phyloP scores from a whole-genome alignment of 768 basidiomycete species.

The Gymnopilus dilepis region DNA sequence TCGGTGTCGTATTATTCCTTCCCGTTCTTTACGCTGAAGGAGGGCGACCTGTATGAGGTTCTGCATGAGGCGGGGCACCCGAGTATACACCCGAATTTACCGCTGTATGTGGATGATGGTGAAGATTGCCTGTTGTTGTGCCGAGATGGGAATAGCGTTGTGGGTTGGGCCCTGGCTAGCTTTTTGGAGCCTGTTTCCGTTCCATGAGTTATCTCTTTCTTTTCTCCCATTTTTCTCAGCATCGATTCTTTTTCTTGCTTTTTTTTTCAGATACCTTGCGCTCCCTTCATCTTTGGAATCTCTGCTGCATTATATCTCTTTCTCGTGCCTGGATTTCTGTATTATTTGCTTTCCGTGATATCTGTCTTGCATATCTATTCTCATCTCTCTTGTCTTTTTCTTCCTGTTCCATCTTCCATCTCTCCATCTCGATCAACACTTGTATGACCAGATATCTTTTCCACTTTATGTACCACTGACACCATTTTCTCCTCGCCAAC shows the following conservation, averaged over 20 bases:
- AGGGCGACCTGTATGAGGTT: conserved; percentile 68
- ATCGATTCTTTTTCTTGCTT: conserved; percentile 8
- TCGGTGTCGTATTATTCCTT: conserved; percentile 72
- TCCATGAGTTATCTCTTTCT: no score
- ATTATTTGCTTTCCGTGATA: neutral
- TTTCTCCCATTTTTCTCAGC: no score
- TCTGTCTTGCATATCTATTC: neutral
- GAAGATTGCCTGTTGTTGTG: conserved; percentile 84
- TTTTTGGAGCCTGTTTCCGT: conserved; percentile 64
- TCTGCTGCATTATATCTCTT: neutral
- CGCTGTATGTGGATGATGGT: conserved; percentile 75
- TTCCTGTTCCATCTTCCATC: neutral
- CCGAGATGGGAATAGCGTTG: conserved; percentile 54
- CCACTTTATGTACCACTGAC: neutral
- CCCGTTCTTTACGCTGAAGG: conserved; percentile 76
- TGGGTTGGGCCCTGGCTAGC: conserved; percentile 86
- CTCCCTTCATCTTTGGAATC: neutral
- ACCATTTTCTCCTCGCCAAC: neutral
- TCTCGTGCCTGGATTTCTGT: neutral
- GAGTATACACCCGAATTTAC: conserved; percentile 71
- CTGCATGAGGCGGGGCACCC: conserved; percentile 83
- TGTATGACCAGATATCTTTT: neutral
- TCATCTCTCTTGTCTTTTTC: neutral
- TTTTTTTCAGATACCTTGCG: conserved; percentile 7
- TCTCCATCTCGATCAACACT: neutral